Evolutionary conservation across 441 rosid genomes (phyloP), one percentile per base, ranked within the genome.

Genomic region (Erysimum cheiri): DNA sequence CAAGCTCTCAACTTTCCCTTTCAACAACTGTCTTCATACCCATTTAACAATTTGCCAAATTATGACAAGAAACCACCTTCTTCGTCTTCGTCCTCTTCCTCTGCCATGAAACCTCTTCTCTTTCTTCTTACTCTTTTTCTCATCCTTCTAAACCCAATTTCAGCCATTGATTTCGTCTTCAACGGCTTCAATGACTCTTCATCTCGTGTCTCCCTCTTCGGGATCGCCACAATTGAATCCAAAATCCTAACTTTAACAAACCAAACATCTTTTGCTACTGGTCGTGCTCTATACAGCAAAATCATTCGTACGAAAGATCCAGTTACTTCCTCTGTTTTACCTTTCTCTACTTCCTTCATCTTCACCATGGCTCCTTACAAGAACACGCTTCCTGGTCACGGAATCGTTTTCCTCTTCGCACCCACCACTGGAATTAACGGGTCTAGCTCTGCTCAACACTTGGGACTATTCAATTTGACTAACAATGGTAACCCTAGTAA

Each of bases 311-410:
- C 89, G 2, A 85, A 80, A 69, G 62, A 53, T 17, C 83, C 78
- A 15, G 28, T 71, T 10, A 79, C 89, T 8, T 81, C 85, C 48
- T 37, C 46, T 65, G 87, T 81, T 0, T 69, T 73, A 14, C 88
- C 89, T 1, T 82, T 90, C 69, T 89, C 93, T 0, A 87, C 91
- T 67, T 85, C 96, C 26, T 90, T 88, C 70, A 85, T 85, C 66
- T 90, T 92, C 64, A 67, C 93, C 69, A 82, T 84, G 80, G 82
- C 93, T 57, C 95, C 90, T 40, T 85, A 67, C 75, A 43, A 67
- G 37, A 75, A 77, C 43, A 56, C 68, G 4, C 92, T 83, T 2
- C 77, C 92, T 0, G 88, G 94, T 0, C 96, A 89, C 53, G 94
- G 94, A 17, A 10, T 88, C 0, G 98, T 87, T 11, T 84, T 92